Percentiles rank a stretch among this genome's conserved stretches.
Conservation (phyloP, 1,139 yeast genomes). For the Pichia sp. region DNA sequence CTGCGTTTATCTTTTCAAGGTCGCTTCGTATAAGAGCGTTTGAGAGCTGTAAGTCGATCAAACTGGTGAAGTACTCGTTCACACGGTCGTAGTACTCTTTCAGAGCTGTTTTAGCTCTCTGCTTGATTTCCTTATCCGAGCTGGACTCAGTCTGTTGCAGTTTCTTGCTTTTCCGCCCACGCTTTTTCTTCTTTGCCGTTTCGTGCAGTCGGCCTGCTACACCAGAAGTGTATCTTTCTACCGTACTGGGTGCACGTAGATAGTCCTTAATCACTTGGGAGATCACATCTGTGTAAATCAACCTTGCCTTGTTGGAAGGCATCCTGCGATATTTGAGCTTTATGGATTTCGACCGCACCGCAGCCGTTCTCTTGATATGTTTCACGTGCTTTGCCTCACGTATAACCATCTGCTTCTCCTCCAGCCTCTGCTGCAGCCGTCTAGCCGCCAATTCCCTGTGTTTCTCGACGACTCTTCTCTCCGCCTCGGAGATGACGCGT, state of each 20-base stretch:
- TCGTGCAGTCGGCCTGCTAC: not conserved
- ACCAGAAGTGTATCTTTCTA: constrained; percentile 12
- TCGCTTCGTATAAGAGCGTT: constrained; percentile 41
- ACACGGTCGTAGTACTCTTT: constrained; percentile 21
- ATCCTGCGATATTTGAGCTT: constrained; percentile 29
- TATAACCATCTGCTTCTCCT: not conserved
- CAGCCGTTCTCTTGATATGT: constrained; percentile 17
- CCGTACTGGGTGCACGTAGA: constrained; percentile 17
- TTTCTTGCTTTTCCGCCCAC: constrained; percentile 3
- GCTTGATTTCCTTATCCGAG: not conserved
- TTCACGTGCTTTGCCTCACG: constrained; percentile 20
- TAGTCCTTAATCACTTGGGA: constrained; percentile 31
- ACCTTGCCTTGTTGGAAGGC: constrained; percentile 25
- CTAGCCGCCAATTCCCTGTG: constrained; percentile 9
- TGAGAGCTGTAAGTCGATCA: constrained; percentile 33
- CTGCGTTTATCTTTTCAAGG: constrained; percentile 37
- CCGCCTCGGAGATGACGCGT: constrained; percentile 1
- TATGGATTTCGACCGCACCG: constrained; percentile 16
- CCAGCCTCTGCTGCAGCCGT: constrained; percentile 3
- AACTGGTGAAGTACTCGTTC: constrained; percentile 27
- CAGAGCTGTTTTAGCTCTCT: constrained; percentile 15
- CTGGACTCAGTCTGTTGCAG: not conserved
- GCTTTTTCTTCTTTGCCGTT: constrained; percentile 1
- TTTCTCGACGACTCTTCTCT: constrained; percentile 10
- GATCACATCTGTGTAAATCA: constrained; percentile 34